Base-by-base conservation (phyloP, 2,329 filamentous ascomycete genomes). In the Cytospora paraplurivora region DNA sequence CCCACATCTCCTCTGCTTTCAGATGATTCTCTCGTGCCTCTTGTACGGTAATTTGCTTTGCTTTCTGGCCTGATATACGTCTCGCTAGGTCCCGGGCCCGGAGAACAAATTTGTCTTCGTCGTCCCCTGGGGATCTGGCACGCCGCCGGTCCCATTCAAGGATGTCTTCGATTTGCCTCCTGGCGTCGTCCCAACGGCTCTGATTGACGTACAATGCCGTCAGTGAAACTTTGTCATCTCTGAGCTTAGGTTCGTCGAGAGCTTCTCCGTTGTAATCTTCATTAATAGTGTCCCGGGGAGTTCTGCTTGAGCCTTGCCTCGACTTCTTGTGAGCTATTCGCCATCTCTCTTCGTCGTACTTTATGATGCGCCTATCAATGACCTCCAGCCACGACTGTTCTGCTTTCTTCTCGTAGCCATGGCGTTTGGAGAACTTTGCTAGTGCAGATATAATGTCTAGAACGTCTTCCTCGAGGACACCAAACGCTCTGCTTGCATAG, bases 311-410 rank as follows among this genome's bases (percentile, higher is more conserved):
- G 21, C 7, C 32, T 19, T n/a, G 33, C 12, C 32, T 50, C 21
- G 33, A 19, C 41, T 47, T 49, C 12, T 50, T 13, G 6, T 32
- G 50, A 19, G 59, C 32, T 15, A 33, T 51, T 7, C 34, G 34
- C 38, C 52, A 55, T 15, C 21, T 21, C 4, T 11, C n/a, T 5
- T 62, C 52, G 13, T 52, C 32, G 10, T 32, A 7, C 5, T 19
- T 32, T 7, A 58, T n/a, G 4, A 32, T 50, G 15, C 56, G 56
- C 4, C 59, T 54, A 21, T 62, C 59, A n/a, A 50, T 50, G 27
- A 62, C 52, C 27, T 62, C 54, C 21, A 47, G 21, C 6, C 12
- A 34, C 2, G 44, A 10, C 17, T 33, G 3, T 49, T 62, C 61
- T 5, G 54, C 54, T 41, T 52, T n/a, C 7, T 19, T 33, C 15